Evolutionary conservation across 306 rosid genomes (phyloP).

Genomic region (Malus fusca): DNA sequence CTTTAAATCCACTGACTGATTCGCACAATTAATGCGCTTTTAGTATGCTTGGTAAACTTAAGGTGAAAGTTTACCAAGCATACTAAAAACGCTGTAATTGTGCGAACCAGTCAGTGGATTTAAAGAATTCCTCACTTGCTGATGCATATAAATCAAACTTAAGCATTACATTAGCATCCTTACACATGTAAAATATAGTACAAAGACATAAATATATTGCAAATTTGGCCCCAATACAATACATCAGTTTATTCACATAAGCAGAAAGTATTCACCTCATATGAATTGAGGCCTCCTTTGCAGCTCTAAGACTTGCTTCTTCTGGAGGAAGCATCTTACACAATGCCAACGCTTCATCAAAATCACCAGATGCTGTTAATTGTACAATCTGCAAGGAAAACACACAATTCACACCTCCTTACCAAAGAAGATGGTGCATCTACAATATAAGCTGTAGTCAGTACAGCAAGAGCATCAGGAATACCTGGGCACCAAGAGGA

Average conservation of each 20-base stretch:
- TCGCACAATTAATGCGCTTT: not conserved
- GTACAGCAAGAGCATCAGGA: slow-evolving; percentile 1
- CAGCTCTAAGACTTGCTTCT: slow-evolving; percentile 88
- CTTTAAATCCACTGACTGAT: not conserved
- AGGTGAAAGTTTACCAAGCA: not conserved
- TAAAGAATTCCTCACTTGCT: not conserved
- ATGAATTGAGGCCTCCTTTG: slow-evolving; percentile 95
- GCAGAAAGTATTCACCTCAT: slow-evolving; percentile 48
- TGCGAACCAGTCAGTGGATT: not conserved
- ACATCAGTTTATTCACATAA: not conserved
- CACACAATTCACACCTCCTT: slow-evolving; percentile 14
- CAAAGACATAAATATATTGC: not conserved
- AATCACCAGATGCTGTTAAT: slow-evolving; percentile 94
- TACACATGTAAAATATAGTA: not conserved
- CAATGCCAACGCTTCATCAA: slow-evolving; percentile 95
- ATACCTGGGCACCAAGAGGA: slow-evolving; percentile 98
- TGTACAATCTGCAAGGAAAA: slow-evolving; percentile 72
- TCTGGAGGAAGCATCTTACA: slow-evolving; percentile 99
- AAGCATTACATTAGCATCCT: not conserved
- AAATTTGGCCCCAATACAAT: not conserved
- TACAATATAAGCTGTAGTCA: not conserved
- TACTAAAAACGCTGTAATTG: not conserved
- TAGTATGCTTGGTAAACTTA: not conserved
- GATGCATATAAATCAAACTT: not conserved
- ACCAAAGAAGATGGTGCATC: not conserved